Evolutionary conservation across 164 flowering plant genomes (phyloP).

Genomic region (Aristolochia californica): DNA sequence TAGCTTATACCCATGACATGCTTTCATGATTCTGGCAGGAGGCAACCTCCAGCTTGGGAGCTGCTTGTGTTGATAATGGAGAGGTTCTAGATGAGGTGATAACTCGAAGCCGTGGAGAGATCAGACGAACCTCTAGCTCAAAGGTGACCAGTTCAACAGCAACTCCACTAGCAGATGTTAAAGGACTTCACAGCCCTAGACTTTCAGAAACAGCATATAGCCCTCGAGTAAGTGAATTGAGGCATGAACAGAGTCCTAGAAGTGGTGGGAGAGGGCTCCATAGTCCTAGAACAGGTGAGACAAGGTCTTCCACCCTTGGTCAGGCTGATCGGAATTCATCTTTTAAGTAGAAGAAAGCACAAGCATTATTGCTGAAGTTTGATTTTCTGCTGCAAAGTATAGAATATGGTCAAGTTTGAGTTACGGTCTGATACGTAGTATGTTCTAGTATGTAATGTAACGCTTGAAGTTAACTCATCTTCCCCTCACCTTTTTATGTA

Average conservation of each 20-base stretch:
- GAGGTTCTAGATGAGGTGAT: slow-evolving; percentile 79
- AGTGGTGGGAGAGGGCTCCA: slow-evolving; percentile 23
- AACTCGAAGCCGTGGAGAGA: slow-evolving; percentile 90
- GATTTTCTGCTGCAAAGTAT: no score
- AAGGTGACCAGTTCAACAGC: slow-evolving; percentile 73
- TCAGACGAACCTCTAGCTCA: slow-evolving; percentile 56
- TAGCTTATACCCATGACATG: no score
- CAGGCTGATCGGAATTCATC: slow-evolving; percentile 27
- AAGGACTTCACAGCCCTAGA: slow-evolving; percentile 44
- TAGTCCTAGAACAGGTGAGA: slow-evolving; percentile 42
- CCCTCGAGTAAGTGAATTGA: slow-evolving; percentile 56
- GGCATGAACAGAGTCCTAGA: slow-evolving; percentile 44
- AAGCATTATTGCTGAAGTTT: no score
- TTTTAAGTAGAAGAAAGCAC: slow-evolving; percentile 1
- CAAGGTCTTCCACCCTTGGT: slow-evolving; percentile 42
- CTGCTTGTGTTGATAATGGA: slow-evolving; percentile 43
- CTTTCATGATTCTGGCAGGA: slow-evolving; percentile 28
- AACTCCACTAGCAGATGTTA: slow-evolving; percentile 54
- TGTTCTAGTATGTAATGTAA: no score
- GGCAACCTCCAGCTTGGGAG: slow-evolving; percentile 34
- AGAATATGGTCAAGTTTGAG: no score
- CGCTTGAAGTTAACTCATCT: no score
- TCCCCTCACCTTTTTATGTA: no score
- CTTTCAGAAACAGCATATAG: slow-evolving; percentile 38
- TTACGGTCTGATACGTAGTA: no score